Conservation (phyloP, 495 filamentous ascomycete genomes). For the Daldinia caldariorum region DNA sequence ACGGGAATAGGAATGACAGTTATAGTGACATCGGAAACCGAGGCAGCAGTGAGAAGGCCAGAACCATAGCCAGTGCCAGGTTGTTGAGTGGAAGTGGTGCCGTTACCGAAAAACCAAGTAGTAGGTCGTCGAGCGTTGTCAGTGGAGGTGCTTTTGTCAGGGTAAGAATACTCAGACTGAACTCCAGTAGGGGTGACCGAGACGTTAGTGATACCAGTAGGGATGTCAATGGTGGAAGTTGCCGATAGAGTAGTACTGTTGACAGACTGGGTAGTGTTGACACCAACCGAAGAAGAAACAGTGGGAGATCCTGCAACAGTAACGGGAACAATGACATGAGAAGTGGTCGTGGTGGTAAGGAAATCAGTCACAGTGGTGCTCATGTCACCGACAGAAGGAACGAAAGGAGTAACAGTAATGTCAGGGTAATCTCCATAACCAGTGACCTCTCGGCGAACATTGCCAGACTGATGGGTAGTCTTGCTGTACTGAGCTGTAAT, state of each 20-base stretch:
- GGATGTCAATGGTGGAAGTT: background rate
- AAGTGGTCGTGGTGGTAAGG: slow-evolving; percentile 15
- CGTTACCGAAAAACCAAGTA: slow-evolving; percentile 3
- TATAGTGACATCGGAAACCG: slow-evolving; percentile 26
- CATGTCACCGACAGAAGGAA: background rate
- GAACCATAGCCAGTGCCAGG: slow-evolving; percentile 1
- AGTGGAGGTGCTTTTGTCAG: background rate
- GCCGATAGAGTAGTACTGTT: slow-evolving; percentile 1
- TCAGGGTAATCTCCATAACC: slow-evolving; percentile 23
- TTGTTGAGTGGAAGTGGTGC: slow-evolving; percentile 2
- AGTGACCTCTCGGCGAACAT: slow-evolving; percentile 13
- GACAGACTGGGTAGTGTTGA: slow-evolving; percentile 17
- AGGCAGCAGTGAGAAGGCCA: background rate
- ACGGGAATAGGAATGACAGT: slow-evolving; percentile 23
- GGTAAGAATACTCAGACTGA: background rate
- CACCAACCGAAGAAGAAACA: background rate
- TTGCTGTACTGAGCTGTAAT: background rate
- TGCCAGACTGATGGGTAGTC: background rate
- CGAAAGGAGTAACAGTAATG: slow-evolving; percentile 10
- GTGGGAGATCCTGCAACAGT: slow-evolving; percentile 10
- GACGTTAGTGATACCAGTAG: background rate
- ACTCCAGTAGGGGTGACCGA: background rate
- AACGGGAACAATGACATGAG: slow-evolving; percentile 4
- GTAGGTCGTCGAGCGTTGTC: background rate
- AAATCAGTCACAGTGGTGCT: slow-evolving; percentile 8